Conservation (phyloP, 2,329 filamentous ascomycete genomes). For the Trichoderma afroharzianum region DNA sequence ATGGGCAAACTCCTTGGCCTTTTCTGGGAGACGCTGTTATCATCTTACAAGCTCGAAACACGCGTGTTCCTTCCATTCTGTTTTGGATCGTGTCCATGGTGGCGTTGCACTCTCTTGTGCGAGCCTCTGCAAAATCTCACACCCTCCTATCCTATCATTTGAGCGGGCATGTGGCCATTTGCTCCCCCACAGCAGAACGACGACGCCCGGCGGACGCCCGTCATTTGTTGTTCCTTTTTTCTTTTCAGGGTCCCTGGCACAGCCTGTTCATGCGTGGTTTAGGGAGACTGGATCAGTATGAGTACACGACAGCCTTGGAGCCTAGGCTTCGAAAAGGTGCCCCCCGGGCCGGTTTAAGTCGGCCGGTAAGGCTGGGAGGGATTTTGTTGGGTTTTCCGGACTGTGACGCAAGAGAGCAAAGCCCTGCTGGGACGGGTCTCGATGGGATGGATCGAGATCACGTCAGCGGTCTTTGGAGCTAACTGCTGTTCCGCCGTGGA, state of each 20-base stretch:
- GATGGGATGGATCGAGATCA: slow-evolving; percentile 8
- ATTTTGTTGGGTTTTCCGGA: background rate
- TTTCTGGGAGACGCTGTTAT: background rate
- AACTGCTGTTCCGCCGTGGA: background rate
- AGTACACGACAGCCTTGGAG: background rate
- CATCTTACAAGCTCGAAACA: background rate
- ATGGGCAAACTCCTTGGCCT: background rate
- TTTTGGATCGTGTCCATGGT: background rate
- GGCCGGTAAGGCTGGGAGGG: slow-evolving; percentile 11
- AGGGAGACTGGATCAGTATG: background rate
- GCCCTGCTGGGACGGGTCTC: background rate
- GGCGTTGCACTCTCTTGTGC: background rate
- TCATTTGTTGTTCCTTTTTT: background rate
- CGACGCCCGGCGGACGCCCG: background rate
- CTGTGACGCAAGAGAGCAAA: background rate
- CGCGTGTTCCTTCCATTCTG: background rate
- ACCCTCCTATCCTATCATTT: background rate
- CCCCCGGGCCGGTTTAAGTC: background rate
- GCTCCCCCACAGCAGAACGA: background rate
- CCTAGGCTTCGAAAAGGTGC: background rate
- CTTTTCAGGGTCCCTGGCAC: background rate
- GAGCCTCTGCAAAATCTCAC: background rate
- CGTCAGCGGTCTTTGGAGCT: slow-evolving; percentile 1
- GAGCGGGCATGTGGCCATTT: background rate
- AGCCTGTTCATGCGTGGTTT: background rate